Percentiles rank a stretch among this genome's conserved stretches.
Evolutionary conservation across 2,329 filamentous ascomycete species (phyloP).

Genomic region (Clonostachys byssicola): DNA sequence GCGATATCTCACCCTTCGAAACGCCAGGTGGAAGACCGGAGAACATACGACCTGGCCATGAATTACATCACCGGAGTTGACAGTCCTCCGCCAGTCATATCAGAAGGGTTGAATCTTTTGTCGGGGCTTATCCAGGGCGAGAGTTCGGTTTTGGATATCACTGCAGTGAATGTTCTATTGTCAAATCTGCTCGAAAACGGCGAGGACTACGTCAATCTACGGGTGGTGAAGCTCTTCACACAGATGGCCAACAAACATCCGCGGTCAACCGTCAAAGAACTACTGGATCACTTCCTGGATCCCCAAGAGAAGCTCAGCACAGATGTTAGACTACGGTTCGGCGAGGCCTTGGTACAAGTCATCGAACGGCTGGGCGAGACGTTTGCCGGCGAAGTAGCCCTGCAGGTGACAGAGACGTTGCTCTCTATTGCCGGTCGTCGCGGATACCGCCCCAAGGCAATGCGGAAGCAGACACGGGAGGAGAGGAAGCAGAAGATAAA

Average conservation of each 20-base stretch:
- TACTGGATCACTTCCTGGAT: constrained; percentile 67
- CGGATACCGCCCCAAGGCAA: constrained; percentile 54
- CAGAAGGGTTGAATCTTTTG: constrained; percentile 59
- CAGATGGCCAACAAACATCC: constrained; percentile 59
- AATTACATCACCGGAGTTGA: constrained; percentile 59
- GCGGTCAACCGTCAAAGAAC: constrained; percentile 54
- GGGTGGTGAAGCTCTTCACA: constrained; percentile 62
- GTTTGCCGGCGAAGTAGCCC: constrained; percentile 49
- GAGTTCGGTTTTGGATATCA: constrained; percentile 62
- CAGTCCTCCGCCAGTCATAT: constrained; percentile 62
- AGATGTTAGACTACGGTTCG: constrained; percentile 63
- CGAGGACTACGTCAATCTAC: constrained; percentile 69
- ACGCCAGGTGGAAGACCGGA: constrained; percentile 54
- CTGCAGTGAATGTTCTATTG: constrained; percentile 58
- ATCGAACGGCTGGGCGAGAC: constrained; percentile 55
- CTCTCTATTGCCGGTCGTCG: constrained; percentile 62
- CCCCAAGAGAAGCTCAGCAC: constrained; percentile 50
- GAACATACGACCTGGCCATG: constrained; percentile 57
- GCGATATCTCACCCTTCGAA: constrained; percentile 30
- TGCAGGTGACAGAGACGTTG: constrained; percentile 51
- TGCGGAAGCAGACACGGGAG: constrained; percentile 47
- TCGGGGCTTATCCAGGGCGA: constrained; percentile 49
- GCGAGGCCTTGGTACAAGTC: constrained; percentile 62
- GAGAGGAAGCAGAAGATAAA: constrained; percentile 44
- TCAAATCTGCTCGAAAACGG: constrained; percentile 59